Evolutionary conservation across 169 alveolate genomes (phyloP).

Genomic region (Babesia sp.): DNA sequence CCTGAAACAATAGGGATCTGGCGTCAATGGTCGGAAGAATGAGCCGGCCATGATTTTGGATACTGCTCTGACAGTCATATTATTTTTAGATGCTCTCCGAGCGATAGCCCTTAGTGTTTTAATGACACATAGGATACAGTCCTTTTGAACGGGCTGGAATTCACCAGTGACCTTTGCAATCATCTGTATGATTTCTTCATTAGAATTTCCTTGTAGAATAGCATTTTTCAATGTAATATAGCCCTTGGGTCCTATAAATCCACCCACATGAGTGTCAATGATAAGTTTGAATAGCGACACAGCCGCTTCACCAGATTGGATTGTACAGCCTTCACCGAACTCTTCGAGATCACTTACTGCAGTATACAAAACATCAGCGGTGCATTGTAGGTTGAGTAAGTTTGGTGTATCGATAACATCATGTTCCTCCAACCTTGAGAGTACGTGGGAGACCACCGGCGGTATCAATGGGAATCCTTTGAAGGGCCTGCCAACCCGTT

Average conservation of each 20-base stretch:
- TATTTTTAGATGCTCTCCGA: constrained; percentile 32
- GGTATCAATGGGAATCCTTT: constrained; percentile 73
- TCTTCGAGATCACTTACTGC: constrained; percentile 63
- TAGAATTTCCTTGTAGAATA: constrained; percentile 25
- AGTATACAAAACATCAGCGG: constrained; percentile 60
- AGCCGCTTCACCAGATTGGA: constrained; percentile 61
- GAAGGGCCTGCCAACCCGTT: constrained; percentile 68
- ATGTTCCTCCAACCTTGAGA: constrained; percentile 34
- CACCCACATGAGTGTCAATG: constrained; percentile 72
- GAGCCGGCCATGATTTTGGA: constrained; percentile 55
- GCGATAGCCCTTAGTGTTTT: constrained; percentile 57
- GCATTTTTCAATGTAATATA: constrained; percentile 46
- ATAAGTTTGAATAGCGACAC: constrained; percentile 70
- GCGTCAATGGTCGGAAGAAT: constrained; percentile 60
- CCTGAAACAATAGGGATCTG: constrained; percentile 47
- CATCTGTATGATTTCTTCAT: constrained; percentile 39
- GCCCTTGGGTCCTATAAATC: constrained; percentile 69
- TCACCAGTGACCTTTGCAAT: constrained; percentile 15
- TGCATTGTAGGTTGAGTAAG: constrained; percentile 68
- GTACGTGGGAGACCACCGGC: constrained; percentile 67
- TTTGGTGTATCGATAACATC: constrained; percentile 68
- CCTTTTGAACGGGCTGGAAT: constrained; percentile 23
- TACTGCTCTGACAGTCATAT: constrained; percentile 37
- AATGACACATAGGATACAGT: constrained; percentile 53
- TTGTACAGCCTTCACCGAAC: constrained; percentile 66